Conservation (phyloP, 345 rosid species). For the Adansonia digitata region DNA sequence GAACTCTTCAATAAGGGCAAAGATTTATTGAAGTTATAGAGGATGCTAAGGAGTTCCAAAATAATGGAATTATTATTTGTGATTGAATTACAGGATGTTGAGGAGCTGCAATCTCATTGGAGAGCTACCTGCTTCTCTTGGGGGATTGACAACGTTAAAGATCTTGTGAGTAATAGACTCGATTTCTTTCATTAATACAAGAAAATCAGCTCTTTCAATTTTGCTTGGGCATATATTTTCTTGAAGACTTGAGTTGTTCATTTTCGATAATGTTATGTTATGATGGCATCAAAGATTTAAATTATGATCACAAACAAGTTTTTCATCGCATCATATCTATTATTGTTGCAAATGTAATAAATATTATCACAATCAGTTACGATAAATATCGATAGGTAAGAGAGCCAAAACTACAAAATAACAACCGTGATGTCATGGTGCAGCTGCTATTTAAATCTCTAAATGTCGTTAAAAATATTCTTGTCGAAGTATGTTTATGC, state of each 20-base stretch:
- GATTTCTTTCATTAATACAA: neutral
- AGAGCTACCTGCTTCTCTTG: conserved; percentile 36
- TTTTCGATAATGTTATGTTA: neutral
- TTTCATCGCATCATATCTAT: too few relatives aligned
- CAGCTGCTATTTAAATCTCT: too few relatives aligned
- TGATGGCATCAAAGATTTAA: too few relatives aligned
- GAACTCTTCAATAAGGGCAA: neutral
- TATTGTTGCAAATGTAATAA: too few relatives aligned
- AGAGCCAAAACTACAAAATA: too few relatives aligned
- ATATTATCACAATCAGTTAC: too few relatives aligned
- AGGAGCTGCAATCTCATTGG: conserved; percentile 53
- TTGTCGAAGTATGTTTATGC: too few relatives aligned
- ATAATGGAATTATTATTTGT: neutral
- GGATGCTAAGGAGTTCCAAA: neutral
- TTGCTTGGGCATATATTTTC: neutral
- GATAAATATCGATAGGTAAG: too few relatives aligned
- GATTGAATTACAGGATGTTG: conserved; percentile 34
- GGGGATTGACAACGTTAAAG: conserved; percentile 6
- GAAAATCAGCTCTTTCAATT: neutral
- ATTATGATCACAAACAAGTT: too few relatives aligned
- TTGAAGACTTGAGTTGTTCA: neutral
- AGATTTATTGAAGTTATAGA: neutral
- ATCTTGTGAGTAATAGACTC: conserved; percentile 35
- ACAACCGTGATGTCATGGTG: too few relatives aligned
- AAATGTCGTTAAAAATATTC: too few relatives aligned